phyloP scores from a whole-genome alignment of 2,329 filamentous ascomycete species.

The Emericellopsis atlantica region DNA sequence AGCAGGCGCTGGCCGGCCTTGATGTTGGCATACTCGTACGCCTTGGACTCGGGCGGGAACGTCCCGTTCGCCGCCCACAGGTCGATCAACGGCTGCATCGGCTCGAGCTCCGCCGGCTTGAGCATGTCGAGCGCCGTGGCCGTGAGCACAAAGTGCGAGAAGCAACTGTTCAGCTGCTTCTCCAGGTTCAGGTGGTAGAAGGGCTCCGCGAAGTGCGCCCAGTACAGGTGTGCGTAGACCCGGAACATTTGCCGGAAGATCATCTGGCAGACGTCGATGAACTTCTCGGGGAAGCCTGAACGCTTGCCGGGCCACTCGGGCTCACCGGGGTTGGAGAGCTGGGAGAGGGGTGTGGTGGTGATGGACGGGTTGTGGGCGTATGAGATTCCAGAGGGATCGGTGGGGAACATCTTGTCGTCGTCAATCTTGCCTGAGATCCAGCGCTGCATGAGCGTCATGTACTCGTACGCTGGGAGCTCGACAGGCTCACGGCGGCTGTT shows the following conservation, averaged over 20 bases:
- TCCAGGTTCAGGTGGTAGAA: constrained; percentile 74
- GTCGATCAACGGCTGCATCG: constrained; percentile 89
- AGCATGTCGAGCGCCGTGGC: constrained; percentile 74
- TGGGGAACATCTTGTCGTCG: constrained; percentile 81
- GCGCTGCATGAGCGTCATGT: constrained; percentile 90
- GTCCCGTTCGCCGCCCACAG: constrained; percentile 84
- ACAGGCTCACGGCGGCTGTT: constrained; percentile 79
- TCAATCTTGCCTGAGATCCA: constrained; percentile 97
- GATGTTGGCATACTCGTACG: constrained; percentile 52
- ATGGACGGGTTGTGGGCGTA: constrained; percentile 50
- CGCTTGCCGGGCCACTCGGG: constrained; percentile 78
- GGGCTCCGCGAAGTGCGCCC: constrained; percentile 79
- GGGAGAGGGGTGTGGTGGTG: constrained; percentile 45
- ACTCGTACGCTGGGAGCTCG: constrained; percentile 83
- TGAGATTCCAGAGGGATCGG: constrained; percentile 60
- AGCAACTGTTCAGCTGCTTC: constrained; percentile 77
- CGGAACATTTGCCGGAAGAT: constrained; percentile 99
- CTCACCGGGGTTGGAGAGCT: constrained; percentile 48
- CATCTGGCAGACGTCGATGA: constrained; percentile 79
- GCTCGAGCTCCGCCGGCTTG: constrained; percentile 80
- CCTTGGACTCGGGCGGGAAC: constrained; percentile 64
- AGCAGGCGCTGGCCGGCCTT: constrained; percentile 46
- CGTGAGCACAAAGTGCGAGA: constrained; percentile 73
- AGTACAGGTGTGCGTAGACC: constrained; percentile 95
- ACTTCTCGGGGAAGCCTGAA: constrained; percentile 84